These are phyloP conservation scores for Sarocladium oryzae DNA, from an alignment of 2,329 filamentous ascomycete genomes.

Conservation along the genomic window DNA sequence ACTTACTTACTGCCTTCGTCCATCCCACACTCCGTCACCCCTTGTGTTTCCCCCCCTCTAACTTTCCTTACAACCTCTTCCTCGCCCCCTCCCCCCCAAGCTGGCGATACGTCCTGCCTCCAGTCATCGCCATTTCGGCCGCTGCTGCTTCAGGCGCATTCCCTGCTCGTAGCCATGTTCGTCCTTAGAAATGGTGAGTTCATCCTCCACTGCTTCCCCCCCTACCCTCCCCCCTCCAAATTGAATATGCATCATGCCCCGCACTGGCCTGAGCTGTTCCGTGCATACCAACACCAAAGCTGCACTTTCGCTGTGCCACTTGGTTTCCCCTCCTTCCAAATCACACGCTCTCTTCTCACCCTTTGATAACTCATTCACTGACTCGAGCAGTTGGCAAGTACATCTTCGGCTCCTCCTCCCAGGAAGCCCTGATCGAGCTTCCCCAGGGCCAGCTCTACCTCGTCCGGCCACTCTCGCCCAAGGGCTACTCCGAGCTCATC, in stretches of 20 bases:
- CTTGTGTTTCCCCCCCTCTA: not conserved
- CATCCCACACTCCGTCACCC: constrained; percentile 5
- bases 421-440: constrained; percentile 91
- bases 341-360: not conserved
- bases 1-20: not conserved
- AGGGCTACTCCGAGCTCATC: constrained; percentile 97
- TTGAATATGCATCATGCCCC: not conserved
- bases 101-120: not conserved
- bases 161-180: constrained; percentile 27
- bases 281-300: not conserved
- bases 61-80: not conserved
- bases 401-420: constrained; percentile 78
- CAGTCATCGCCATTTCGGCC: not conserved
- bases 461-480: constrained; percentile 88
- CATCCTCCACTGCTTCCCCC: constrained; percentile 11
- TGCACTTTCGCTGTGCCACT: too few relatives aligned
- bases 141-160: not conserved
- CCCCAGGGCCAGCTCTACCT: constrained; percentile 95
- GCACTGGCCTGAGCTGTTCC: not conserved
- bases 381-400: constrained; percentile 65
- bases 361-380: constrained; percentile 1
- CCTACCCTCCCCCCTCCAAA: too few relatives aligned
- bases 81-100: not conserved
- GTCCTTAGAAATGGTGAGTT: constrained; percentile 38
- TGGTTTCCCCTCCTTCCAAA: too few relatives aligned